Evolutionary conservation across 805 yeast species (phyloP).

Genomic region (Ogataea salicorniae): DNA sequence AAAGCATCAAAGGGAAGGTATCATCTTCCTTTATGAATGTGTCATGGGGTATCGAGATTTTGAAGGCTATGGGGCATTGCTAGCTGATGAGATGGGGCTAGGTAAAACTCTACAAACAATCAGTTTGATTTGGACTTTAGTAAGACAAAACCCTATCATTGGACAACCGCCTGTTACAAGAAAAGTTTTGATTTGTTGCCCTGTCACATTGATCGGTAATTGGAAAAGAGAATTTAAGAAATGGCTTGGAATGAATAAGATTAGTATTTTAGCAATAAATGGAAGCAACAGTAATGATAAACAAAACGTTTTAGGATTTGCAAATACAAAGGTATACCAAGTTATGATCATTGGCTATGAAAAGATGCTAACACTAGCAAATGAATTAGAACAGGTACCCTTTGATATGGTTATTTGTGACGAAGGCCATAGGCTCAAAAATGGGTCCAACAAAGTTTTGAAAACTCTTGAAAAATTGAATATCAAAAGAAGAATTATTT

Average conservation of each 20-base stretch:
- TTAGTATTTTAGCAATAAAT: constrained; percentile 62
- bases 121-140: constrained; percentile 74
- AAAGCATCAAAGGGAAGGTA: constrained; percentile 85
- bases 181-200: constrained; percentile 79
- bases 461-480: constrained; percentile 54
- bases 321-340: constrained; percentile 68
- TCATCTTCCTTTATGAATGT: constrained; percentile 74
- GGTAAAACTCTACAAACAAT: constrained; percentile 89
- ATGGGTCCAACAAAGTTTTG: constrained; percentile 63
- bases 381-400: constrained; percentile 40
- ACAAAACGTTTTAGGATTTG: constrained; percentile 53
- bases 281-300: constrained; percentile 49
- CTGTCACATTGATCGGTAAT: constrained; percentile 81
- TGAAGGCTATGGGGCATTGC: constrained; percentile 61
- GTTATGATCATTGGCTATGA: constrained; percentile 88
- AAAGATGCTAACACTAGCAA: constrained; percentile 52
- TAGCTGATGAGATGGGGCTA: constrained; percentile 98
- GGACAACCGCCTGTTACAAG: constrained; percentile 36
- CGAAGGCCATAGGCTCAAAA: constrained; percentile 91
- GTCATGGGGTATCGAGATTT: constrained; percentile 60
- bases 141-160: constrained; percentile 55
- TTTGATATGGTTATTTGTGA: constrained; percentile 83
- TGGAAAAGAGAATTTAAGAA: constrained; percentile 87
- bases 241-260: constrained; percentile 68
- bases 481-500: constrained; percentile 51